phyloP scores from a whole-genome alignment of 129 eudicot species.

The Solidago caesia region DNA sequence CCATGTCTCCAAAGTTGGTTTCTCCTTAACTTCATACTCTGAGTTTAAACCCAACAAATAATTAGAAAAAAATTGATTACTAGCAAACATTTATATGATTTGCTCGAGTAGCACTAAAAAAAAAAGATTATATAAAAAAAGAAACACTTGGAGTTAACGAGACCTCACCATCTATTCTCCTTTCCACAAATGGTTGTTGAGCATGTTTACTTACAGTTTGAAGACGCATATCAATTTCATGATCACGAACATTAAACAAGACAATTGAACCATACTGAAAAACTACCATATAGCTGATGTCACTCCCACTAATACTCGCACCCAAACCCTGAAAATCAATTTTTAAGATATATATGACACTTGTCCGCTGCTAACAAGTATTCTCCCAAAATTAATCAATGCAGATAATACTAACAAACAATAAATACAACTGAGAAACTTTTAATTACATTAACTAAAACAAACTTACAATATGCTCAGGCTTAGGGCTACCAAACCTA shows the following conservation, averaged over 20 bases:
- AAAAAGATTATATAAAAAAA: background rate
- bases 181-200: constrained; percentile 59
- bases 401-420: background rate
- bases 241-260: constrained; percentile 78
- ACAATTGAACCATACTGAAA: constrained; percentile 95
- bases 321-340: constrained; percentile 57
- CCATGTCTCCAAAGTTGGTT: constrained; percentile 78
- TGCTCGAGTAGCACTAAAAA: background rate
- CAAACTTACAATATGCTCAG: constrained; percentile 56
- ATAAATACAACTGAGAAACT: background rate
- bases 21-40: constrained; percentile 92
- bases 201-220: constrained; percentile 75
- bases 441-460: background rate
- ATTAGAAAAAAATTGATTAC: background rate
- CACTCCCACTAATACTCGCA: constrained; percentile 64
- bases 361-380: constrained; percentile 3
- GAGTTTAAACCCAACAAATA: constrained; percentile 16
- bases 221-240: constrained; percentile 70
- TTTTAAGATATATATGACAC: constrained; percentile 13
- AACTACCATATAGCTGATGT: constrained; percentile 76
- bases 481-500: constrained; percentile 61
- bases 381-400: background rate
- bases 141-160: constrained; percentile 8
- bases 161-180: constrained; percentile 78
- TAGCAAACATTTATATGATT: constrained; percentile 1